Percentiles rank a stretch among this genome's conserved stretches.
These are phyloP conservation scores for Astrothelium subdiscretum DNA, from an alignment of 495 filamentous ascomycete species.

Conservation along the genomic window DNA sequence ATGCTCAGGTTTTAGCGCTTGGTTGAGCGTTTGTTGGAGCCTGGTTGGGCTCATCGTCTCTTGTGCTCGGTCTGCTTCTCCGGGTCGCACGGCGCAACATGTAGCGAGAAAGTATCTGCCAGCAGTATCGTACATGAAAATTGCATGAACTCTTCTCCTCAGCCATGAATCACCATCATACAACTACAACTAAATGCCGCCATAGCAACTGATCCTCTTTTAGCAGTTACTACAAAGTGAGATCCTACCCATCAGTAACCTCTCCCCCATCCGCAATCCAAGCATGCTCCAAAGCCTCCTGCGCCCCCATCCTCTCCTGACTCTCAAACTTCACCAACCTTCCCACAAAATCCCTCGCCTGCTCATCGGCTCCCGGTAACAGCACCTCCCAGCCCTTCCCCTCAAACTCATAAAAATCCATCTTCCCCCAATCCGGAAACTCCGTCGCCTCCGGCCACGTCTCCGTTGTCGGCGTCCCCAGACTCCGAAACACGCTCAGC, in stretches of 20 bases:
- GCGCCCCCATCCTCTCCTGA: slow-evolving; percentile 36
- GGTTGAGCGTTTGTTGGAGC: background rate
- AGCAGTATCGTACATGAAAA: background rate
- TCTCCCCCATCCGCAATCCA: slow-evolving; percentile 14
- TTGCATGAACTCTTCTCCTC: background rate
- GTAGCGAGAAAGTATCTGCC: background rate
- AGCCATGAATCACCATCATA: background rate
- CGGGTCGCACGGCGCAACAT: background rate
- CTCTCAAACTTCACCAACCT: slow-evolving; percentile 48
- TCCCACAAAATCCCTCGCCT: slow-evolving; percentile 43
- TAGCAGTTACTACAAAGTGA: too few relatives aligned
- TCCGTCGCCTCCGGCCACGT: slow-evolving; percentile 59
- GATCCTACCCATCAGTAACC: too few relatives aligned
- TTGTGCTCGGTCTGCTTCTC: background rate
- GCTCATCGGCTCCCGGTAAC: slow-evolving; percentile 36
- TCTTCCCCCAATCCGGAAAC: slow-evolving; percentile 58
- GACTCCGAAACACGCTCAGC: slow-evolving; percentile 73
- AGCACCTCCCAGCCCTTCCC: slow-evolving; percentile 42
- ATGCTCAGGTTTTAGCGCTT: background rate
- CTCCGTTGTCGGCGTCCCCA: slow-evolving; percentile 69
- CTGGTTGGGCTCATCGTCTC: background rate
- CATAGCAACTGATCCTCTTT: too few relatives aligned
- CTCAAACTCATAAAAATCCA: slow-evolving; percentile 46
- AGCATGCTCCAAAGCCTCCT: slow-evolving; percentile 27
- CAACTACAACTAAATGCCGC: too few relatives aligned